Evolutionary conservation across 805 yeast species (phyloP), one percentile per base, ranked within the genome.

Genomic region (Ogataea methylovora): DNA sequence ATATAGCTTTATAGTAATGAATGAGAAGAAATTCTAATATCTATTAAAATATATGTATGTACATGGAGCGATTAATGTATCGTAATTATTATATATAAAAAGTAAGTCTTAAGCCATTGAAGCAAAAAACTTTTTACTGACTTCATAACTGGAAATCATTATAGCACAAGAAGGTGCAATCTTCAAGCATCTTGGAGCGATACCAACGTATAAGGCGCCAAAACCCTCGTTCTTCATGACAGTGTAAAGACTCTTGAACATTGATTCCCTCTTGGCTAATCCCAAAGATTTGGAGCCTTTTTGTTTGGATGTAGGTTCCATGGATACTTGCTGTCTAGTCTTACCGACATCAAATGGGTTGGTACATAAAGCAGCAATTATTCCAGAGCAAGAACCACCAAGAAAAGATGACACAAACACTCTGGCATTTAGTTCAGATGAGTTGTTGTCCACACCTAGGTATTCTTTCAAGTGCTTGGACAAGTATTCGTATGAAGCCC

Each of bases 291-390:
- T 27, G 35, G 24, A 18, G 44, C 18, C 21, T 48, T 33, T 43
- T 26, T 47, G 59, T n/a, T n/a, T n/a, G n/a, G n/a, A n/a, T n/a
- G n/a, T n/a, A n/a, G n/a, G n/a, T 42, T 55, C 70, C 44, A 60
- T 55, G n/a, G 71, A 61, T 4, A 84, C 70, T 57, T 92, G 98
- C 39, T 85, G 63, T 48, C 97, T 68, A 5, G 98, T 92, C 51
- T 92, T 92, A 4, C 97, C 97, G 8, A 92, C 98, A 55, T 92
- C 98, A 49, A 92, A 92, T 1, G 98, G 97, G 37, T 94, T 87
- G 2, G 98, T 92, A 27, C 72, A 62, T 2, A 90, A 46, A 0
- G 97, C 96, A 0, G 97, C 96, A 4, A 84, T 60, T 0, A 82
- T 57, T 1, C 98, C 98, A 4, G 94, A 77, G 1, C 82, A 42